phyloP scores from a whole-genome alignment of 177 flowering plant species.

The Telopea speciosissima region DNA sequence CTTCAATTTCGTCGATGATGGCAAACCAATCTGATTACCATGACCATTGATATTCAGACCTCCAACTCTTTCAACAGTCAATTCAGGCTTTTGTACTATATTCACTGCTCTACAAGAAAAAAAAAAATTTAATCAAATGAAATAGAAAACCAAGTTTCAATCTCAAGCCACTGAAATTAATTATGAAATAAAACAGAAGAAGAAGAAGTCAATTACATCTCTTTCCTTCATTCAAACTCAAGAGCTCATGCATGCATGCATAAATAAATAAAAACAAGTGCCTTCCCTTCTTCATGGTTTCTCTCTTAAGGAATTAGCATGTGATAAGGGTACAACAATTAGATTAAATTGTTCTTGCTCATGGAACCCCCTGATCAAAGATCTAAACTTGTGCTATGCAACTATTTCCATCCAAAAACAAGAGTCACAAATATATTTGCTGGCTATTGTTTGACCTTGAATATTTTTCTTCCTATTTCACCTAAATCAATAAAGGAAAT shows the following conservation, averaged over 20 bases:
- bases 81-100: conserved; percentile 9
- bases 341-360: neutral
- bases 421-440: neutral
- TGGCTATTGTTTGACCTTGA: no score
- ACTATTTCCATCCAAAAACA: neutral
- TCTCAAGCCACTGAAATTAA: neutral
- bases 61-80: conserved; percentile 10
- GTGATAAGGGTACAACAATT: neutral
- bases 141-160: neutral
- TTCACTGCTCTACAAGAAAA: conserved; percentile 10
- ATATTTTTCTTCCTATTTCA: neutral
- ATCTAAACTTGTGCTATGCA: neutral
- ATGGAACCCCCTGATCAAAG: neutral
- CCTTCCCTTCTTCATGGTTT: neutral
- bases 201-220: neutral
- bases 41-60: conserved; percentile 8
- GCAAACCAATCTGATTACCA: conserved; percentile 7
- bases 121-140: neutral
- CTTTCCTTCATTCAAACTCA: neutral
- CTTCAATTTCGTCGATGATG: conserved; percentile 1
- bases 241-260: neutral
- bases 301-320: neutral
- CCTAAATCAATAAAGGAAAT: neutral
- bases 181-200: neutral
- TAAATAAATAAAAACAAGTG: neutral